These are phyloP conservation scores for Tremella yokohamensis DNA, from an alignment of 768 basidiomycete species.

Conservation along the genomic window DNA sequence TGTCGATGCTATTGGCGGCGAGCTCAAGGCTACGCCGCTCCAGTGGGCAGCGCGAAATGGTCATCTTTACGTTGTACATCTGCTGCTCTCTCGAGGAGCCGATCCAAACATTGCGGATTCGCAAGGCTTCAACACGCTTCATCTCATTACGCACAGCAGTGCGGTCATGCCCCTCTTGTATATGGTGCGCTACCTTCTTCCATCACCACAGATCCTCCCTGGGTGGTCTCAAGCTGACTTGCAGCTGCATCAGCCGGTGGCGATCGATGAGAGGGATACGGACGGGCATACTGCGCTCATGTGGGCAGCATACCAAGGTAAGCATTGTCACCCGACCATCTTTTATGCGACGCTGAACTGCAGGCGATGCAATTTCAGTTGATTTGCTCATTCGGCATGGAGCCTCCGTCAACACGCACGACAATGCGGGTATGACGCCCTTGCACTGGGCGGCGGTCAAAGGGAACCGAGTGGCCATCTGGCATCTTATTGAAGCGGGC, in stretches of 20 bases:
- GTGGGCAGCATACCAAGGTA: slow-evolving; percentile 97
- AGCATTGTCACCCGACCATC: slow-evolving; percentile 2
- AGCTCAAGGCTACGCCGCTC: slow-evolving; percentile 87
- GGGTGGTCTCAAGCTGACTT: slow-evolving; percentile 53
- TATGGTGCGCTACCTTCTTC: slow-evolving; percentile 31
- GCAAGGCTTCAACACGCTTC: slow-evolving; percentile 93
- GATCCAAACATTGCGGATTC: slow-evolving; percentile 87
- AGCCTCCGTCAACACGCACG: slow-evolving; percentile 70
- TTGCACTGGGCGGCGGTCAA: slow-evolving; percentile 97
- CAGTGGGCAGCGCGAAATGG: slow-evolving; percentile 98
- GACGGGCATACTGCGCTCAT: slow-evolving; percentile 93
- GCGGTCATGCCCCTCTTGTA: slow-evolving; percentile 84
- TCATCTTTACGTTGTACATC: slow-evolving; percentile 89
- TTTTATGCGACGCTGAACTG: background rate
- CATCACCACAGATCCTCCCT: background rate
- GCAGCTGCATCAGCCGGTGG: slow-evolving; percentile 86
- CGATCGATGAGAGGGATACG: slow-evolving; percentile 81
- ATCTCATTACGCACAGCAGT: slow-evolving; percentile 90
- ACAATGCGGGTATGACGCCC: slow-evolving; percentile 78
- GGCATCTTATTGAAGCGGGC: slow-evolving; percentile 77
- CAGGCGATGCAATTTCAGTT: slow-evolving; percentile 84
- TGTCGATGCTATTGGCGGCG: slow-evolving; percentile 89
- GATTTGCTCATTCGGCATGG: slow-evolving; percentile 84
- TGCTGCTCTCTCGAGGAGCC: slow-evolving; percentile 81
- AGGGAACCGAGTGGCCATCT: slow-evolving; percentile 83